Evolutionary conservation across 2,329 filamentous ascomycete species (phyloP).

Genomic region (Venturiaceae sp.): DNA sequence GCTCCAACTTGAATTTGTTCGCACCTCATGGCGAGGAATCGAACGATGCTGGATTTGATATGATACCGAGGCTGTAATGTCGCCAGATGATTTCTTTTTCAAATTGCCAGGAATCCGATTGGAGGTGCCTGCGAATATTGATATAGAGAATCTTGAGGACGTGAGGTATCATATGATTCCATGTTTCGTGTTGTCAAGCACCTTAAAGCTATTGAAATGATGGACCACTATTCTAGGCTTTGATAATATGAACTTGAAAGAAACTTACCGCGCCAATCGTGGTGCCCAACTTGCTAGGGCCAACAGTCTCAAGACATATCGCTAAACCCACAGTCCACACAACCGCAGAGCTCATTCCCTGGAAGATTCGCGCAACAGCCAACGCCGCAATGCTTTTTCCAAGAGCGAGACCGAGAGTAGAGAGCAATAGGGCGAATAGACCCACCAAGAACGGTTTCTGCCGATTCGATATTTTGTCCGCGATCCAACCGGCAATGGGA

Average conservation of each 20-base stretch:
- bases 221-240: neutral
- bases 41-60: too few relatives aligned
- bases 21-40: too few relatives aligned
- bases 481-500: conserved; percentile 34
- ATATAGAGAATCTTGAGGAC: too few relatives aligned
- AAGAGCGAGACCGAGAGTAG: conserved; percentile 45
- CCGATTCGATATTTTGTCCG: conserved; percentile 43
- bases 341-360: conserved; percentile 47
- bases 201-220: neutral
- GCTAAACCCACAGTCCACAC: conserved; percentile 53
- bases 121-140: too few relatives aligned
- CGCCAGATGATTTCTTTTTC: too few relatives aligned
- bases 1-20: too few relatives aligned
- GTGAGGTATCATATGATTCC: too few relatives aligned
- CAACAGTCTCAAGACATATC: conserved; percentile 49
- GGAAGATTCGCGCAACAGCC: conserved; percentile 43
- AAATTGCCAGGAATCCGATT: too few relatives aligned
- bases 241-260: neutral
- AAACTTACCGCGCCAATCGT: conserved; percentile 18
- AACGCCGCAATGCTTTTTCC: conserved; percentile 39
- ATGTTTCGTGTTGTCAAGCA: too few relatives aligned
- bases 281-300: conserved; percentile 47
- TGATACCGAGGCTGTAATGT: too few relatives aligned
- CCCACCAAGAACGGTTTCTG: conserved; percentile 50
- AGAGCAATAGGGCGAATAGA: conserved; percentile 39